Base-by-base conservation (phyloP, 345 rosid genomes). In the Pseudoturritis turrita region DNA sequence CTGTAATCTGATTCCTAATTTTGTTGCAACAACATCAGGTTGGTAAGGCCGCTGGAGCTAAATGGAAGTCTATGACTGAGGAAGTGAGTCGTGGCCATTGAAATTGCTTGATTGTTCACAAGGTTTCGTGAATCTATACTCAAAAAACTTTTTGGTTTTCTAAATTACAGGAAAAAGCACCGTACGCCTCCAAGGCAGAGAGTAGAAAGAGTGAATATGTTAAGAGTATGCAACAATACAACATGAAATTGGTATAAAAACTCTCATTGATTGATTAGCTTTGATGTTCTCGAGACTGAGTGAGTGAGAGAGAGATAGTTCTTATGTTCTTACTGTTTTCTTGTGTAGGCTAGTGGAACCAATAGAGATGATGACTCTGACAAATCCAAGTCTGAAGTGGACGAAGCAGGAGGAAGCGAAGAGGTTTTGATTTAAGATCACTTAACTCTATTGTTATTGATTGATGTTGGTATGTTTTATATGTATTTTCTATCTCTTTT, bases 321-420 rank as follows among this genome's bases (percentile, higher is more conserved):
- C 5, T 19, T 26, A 6, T 3, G 8, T 14, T 69, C 19, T 37
- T 51, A 10, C 14, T 46, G 21, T 45, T 14, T 11, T 7, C 6
- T 17, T 15, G 3, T 17, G 9, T 40, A 88, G 96, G 88, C 82
- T 65, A 86, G 68, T 33, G 90, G 85, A 69, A 65, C 71, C 12
- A 76, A 80, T 49, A 79, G 65, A 17, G 82, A 80, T 13, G 89
- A 89, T 35, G 97, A 86, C 58, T 86, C 91, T 73, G 92, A 87
- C 45, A 87, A 87, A 82, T 87, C 95, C 4, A 89, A 87, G 73
- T 91, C 97, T 45, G 90, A 89, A 73, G 93, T 91, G 29, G 78
- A 89, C 4, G 91, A 83, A 3, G 87, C 81, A 7, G 88, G 70
- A 17, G 88, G 72, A 40, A 84, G 85, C 17, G 89, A 68, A 13